Base-by-base conservation (phyloP, 371 early-diverging fungal genomes). In the Mortierella sp. region DNA sequence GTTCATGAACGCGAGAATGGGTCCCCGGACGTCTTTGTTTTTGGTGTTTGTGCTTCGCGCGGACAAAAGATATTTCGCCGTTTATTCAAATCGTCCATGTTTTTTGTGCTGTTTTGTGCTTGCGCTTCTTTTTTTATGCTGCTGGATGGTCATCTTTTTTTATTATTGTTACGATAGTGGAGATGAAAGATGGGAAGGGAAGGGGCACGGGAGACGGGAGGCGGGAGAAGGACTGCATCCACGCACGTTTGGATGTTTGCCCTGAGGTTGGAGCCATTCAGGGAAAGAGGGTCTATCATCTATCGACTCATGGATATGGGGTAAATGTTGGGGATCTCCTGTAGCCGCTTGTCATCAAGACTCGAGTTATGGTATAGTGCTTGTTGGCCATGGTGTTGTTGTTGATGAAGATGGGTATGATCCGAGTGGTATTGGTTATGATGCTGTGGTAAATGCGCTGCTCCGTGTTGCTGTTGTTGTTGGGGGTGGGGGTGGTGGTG, bases 241-340 rank as follows among this genome's bases (percentile, higher is more conserved):
- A 50, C 50, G 50, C 50, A 50, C 16, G 2, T 16, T 14, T 16
- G 50, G 16, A 13, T 16, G 50, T 50, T 40, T 50, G 16, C 31
- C 31, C 31, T 59, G 59, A 16, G n/a, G 14, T 14, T 57, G 10
- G 26, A 28, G 57, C 11, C 28, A 57, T 28, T 13, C 55, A 55
- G 10, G 26, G 26, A 31, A 73, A 61, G 24, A 31, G 71, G 26
- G 16, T 75, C 72, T 74, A 79, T 51, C 71, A 26, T 75, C 72
- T 74, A 79, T 51, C 71, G 74, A 71, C 71, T 75, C 21, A 61
- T 74, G 26, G 81, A 64, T 21, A 81, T 72, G 34, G 82, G 82
- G 70, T 82, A 82, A 57, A 82, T 55, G 55, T 71, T 67, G 16
- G 82, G 82, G 46, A 82, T 82, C 21, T 82, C 82, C 75, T 82